These are phyloP conservation scores for Apiotrichum laibachii DNA, from an alignment of 1,284 basidiomycete species.

Conservation along the genomic window DNA sequence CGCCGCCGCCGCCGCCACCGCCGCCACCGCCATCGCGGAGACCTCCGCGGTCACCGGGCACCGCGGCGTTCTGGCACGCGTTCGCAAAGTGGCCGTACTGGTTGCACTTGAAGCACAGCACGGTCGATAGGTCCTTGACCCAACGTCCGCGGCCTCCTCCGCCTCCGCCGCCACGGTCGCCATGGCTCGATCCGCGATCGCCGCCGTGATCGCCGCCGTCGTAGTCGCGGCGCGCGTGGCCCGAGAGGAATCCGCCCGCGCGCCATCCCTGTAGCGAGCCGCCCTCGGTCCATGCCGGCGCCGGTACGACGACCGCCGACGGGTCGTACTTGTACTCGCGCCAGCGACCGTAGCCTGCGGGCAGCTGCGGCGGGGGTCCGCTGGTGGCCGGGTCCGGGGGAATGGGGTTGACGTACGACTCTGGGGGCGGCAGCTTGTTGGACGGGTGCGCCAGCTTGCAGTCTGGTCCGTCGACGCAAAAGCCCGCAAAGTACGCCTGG, in stretches of 20 bases:
- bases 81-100: conserved; percentile 95
- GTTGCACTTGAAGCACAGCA: conserved; percentile 67
- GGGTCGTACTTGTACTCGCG: conserved; percentile 78
- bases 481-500: conserved; percentile 86
- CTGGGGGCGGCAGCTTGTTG: conserved; percentile 59
- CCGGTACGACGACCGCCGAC: conserved; percentile 47
- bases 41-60: conserved; percentile 50
- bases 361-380: conserved; percentile 73
- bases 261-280: conserved; percentile 42
- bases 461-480: conserved; percentile 90
- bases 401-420: conserved; percentile 74
- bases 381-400: conserved; percentile 72
- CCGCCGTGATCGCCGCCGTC: conserved; percentile 46
- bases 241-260: conserved; percentile 38
- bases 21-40: conserved; percentile 11
- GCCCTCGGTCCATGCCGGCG: conserved; percentile 45
- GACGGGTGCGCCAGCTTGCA: conserved; percentile 76
- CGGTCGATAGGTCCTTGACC: conserved; percentile 64
- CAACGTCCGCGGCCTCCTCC: conserved; percentile 34
- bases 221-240: conserved; percentile 34
- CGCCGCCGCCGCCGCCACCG: no score
- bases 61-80: conserved; percentile 68
- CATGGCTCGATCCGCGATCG: conserved; percentile 18
- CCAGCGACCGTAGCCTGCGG: conserved; percentile 66
- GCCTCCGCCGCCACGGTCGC: conserved; percentile 30